Conservation (phyloP, 371 early-diverging fungal species). For the Syncephalastrum monosporum region DNA sequence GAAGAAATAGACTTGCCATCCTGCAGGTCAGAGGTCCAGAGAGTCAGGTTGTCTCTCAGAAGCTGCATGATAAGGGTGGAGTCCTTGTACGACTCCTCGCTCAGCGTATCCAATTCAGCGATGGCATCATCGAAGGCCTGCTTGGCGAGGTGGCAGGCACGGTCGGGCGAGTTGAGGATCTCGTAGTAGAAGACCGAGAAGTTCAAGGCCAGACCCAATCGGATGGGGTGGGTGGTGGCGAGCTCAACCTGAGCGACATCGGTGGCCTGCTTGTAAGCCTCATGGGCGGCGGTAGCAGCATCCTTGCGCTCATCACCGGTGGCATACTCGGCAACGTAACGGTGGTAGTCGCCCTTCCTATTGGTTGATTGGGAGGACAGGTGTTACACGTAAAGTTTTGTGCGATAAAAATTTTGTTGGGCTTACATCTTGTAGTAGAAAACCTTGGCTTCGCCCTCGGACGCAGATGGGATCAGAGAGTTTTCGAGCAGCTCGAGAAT, state of each 20-base stretch:
- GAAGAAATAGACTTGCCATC: conserved; percentile 47
- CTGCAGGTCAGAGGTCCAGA: conserved; percentile 99
- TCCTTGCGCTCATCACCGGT: conserved; percentile 85
- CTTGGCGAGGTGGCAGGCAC: conserved; percentile 99
- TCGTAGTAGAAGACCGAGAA: conserved; percentile 99
- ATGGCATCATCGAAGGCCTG: conserved; percentile 99
- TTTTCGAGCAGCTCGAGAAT: conserved; percentile 92
- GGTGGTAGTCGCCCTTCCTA: conserved; percentile 99
- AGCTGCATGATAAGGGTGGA: conserved; percentile 99
- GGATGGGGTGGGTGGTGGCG: conserved; percentile 98
- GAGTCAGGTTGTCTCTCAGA: conserved; percentile 98
- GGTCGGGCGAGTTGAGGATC: conserved; percentile 98
- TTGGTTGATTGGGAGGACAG: conserved; percentile 2
- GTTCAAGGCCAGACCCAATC: conserved; percentile 99
- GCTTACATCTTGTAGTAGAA: conserved; percentile 99
- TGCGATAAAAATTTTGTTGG: background rate
- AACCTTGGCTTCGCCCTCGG: conserved; percentile 94
- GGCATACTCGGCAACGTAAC: conserved; percentile 99
- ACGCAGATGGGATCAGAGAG: conserved; percentile 85
- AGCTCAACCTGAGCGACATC: conserved; percentile 94
- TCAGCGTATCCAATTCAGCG: conserved; percentile 95
- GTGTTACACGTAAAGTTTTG: too few relatives aligned
- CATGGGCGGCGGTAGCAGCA: conserved; percentile 86
- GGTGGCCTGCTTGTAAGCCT: conserved; percentile 96
- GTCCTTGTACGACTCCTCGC: conserved; percentile 99